Conservation (phyloP, 2,329 filamentous ascomycete species). For the Coniochaeta sp. region DNA sequence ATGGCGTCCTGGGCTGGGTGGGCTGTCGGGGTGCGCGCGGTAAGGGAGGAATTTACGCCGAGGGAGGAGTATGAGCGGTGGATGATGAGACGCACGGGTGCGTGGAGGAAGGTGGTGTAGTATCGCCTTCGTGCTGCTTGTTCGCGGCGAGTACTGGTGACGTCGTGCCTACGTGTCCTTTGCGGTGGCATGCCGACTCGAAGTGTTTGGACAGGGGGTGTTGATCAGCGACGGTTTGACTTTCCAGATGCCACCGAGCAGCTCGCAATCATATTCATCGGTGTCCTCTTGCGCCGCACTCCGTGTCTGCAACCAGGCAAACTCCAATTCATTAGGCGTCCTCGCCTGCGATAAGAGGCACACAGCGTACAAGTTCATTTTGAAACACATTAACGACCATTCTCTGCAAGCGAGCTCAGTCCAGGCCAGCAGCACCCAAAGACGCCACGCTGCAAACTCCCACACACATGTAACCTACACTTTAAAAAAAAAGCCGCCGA, state of each 20-base stretch:
- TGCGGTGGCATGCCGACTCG: not conserved
- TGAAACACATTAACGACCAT: not conserved
- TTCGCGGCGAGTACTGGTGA: not conserved
- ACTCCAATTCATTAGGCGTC: not conserved
- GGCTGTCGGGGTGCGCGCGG: constrained; percentile 5
- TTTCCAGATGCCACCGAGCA: not conserved
- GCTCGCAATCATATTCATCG: not conserved
- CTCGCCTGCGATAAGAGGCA: not conserved
- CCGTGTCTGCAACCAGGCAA: not conserved
- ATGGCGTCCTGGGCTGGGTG: constrained; percentile 2
- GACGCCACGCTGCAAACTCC: not conserved
- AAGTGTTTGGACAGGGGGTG: not conserved
- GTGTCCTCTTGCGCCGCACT: not conserved
- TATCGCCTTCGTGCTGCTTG: too few relatives aligned
- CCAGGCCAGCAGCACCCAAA: not conserved
- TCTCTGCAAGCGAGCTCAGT: constrained; percentile 11
- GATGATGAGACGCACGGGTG: not conserved
- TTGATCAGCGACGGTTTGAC: not conserved
- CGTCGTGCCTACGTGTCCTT: too few relatives aligned
- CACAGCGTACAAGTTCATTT: not conserved
- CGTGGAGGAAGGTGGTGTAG: not conserved
- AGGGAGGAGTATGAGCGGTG: not conserved
- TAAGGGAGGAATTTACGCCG: constrained; percentile 8
- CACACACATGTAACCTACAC: not conserved
- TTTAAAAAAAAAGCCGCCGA: not conserved